Evolutionary conservation across 495 filamentous ascomycete genomes (phyloP).

Genomic region (Penicillium herquei): DNA sequence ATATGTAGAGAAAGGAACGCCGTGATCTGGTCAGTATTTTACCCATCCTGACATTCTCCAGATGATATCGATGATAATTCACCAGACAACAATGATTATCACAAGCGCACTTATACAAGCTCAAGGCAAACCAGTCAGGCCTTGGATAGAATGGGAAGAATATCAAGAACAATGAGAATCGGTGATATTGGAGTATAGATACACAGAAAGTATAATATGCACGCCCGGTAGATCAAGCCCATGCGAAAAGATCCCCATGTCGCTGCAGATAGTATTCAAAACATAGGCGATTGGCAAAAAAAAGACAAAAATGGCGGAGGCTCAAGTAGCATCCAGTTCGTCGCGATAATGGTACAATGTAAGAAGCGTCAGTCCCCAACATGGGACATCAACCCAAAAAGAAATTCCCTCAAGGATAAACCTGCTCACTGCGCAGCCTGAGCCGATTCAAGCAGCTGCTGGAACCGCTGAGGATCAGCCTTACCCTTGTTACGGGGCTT

Average conservation of each 20-base stretch:
- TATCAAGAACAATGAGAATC: slow-evolving; percentile 11
- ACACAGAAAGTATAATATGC: slow-evolving; percentile 34
- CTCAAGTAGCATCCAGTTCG: slow-evolving; percentile 18
- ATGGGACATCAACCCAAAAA: slow-evolving; percentile 6
- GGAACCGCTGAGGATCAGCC: slow-evolving; percentile 21
- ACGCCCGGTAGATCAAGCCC: slow-evolving; percentile 18
- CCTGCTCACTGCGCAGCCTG: not conserved
- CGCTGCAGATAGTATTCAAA: not conserved
- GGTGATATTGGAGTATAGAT: slow-evolving; percentile 41
- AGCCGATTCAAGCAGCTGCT: not conserved
- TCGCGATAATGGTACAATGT: slow-evolving; percentile 34
- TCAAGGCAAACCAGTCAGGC: too few relatives aligned
- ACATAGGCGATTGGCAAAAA: slow-evolving; percentile 1
- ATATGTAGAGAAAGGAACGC: too few relatives aligned
- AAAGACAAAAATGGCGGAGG: not conserved
- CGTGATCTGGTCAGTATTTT: too few relatives aligned
- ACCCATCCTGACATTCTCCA: too few relatives aligned
- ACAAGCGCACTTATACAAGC: too few relatives aligned
- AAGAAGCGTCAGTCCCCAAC: slow-evolving; percentile 26
- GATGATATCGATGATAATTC: too few relatives aligned
- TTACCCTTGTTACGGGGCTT: slow-evolving; percentile 36
- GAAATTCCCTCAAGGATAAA: not conserved
- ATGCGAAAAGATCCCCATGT: slow-evolving; percentile 14
- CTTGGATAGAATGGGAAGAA: not conserved
- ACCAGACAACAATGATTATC: too few relatives aligned